Base-by-base conservation (phyloP, 176 grass and related monocot species). In the Bromus sterilis region DNA sequence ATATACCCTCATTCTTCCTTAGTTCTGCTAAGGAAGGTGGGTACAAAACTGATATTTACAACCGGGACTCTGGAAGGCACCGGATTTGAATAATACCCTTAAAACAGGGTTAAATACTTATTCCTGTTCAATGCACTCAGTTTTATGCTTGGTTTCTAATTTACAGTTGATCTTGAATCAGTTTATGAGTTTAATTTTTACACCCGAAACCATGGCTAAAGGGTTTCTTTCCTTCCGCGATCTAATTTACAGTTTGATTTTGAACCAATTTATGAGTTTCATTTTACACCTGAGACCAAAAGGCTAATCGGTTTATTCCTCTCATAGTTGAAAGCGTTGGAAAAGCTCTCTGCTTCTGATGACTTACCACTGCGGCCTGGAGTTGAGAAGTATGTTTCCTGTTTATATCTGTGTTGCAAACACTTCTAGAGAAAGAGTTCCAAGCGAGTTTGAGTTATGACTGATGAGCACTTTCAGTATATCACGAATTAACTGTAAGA, bases 311-410 rank as follows among this genome's bases (percentile, higher is more conserved):
- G 20, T 53, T 53, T 21, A 18, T 75, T 44, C 51, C 89, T 89
- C 73, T 83, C 56, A 12, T 87, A 98, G 95, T 56, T 85, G 62
- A 98, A 93, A 87, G 86, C 92, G 77, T 89, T 98, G 76, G 92
- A 98, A 85, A 91, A 91, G 69, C 85, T 93, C 41, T 80, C 81
- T 39, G 44, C 76, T 71, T 93, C 90, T 73, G 89, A 88, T 85
- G 89, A 66, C 72, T 70, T 98, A 84, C 87, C 90, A 6, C 86
- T 98, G n/a, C 90, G 90, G 29, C 92, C 92, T 84, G 95, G 92
- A 57, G 90, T 93, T 33, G 88, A 91, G 75, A 84, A 83, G 95
- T 98, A 91, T 83, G 62, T 87, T 33, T 61, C 42, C 20, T 15
- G 41, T 66, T 53, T 80, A 39, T 66, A 39, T 25, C 16, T 63